Base-by-base conservation (phyloP, 2,329 filamentous ascomycete genomes). In the Nemania sp. region DNA sequence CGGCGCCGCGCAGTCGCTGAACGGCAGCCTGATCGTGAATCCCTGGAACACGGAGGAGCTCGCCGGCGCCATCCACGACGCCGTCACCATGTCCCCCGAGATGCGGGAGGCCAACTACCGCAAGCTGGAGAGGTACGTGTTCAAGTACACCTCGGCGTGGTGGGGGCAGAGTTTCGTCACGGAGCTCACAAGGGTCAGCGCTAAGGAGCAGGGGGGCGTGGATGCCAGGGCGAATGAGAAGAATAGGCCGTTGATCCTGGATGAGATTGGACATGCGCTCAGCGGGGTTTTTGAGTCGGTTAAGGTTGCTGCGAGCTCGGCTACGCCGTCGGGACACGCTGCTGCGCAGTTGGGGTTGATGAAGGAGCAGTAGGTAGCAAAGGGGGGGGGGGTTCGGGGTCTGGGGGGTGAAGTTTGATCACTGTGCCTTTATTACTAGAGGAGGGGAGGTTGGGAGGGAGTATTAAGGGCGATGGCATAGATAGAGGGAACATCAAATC, bases 11-110 rank as follows among this genome's bases (percentile, higher is more conserved):
- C 96, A 98, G 81, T 96, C 92, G 70, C 86, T 99, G 66, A 98
- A 97, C 73, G 95, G 95, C 68, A 94, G 93, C 74, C 86, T 98
- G 59, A 94, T 98, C 62, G 93, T 98, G 77, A 99, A 99, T 81
- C 96, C 96, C 0, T 99, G 96, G 96, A 98, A 98, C 79, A 98
- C 94, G 0, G 94, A 98, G 78, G 95, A 98, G 80, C 85, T 98
- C 43, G 94, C 95, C 47, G 93, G 94, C 75, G 93, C 94, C 5
- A 94, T 98, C 73, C 92, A 98, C 80, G 94, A 97, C 73, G 93
- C 95, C n/a, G 94, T 98, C 51, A 97, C 94, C 62, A 98, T 98
- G 93, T 91, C 91, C 61, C 89, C 94, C 20, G 94, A 97, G 80
- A 92, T 96, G 82, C 90, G 94, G 61, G 89, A 91, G 68, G 85